Percentiles rank a stretch among this genome's conserved stretches.
Evolutionary conservation across 139 green algal genomes (phyloP).

Genomic region (Chlorella sp.): DNA sequence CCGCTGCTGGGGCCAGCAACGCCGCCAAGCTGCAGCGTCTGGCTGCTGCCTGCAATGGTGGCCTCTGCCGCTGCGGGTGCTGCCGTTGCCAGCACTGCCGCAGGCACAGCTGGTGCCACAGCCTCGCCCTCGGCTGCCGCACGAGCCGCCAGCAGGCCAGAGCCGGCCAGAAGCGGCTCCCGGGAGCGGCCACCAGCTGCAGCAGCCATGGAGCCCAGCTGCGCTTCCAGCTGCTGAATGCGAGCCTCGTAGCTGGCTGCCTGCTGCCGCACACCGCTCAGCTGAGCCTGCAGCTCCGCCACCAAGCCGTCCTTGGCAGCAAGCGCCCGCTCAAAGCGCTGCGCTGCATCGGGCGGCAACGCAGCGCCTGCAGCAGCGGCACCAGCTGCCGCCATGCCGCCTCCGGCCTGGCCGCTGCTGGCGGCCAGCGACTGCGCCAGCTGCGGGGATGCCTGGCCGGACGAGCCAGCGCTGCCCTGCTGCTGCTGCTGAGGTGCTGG

Average conservation of each 20-base stretch:
- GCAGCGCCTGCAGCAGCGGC: background rate
- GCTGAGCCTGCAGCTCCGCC: slow-evolving; percentile 37
- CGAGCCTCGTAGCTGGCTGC: slow-evolving; percentile 43
- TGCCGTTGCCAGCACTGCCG: background rate
- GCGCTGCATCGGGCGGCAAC: background rate
- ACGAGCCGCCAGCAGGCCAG: background rate
- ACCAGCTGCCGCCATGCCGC: background rate
- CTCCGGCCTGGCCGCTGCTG: background rate
- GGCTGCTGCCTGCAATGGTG: background rate
- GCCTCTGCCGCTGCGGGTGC: background rate
- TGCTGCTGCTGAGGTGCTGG: background rate
- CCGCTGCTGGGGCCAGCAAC: background rate
- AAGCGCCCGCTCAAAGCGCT: slow-evolving; percentile 60
- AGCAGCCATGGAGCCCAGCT: slow-evolving; percentile 21
- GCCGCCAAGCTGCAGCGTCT: background rate
- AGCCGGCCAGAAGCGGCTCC: background rate
- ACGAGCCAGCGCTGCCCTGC: background rate
- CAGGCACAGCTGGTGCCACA: background rate
- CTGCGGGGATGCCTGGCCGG: background rate
- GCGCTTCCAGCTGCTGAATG: slow-evolving; percentile 44
- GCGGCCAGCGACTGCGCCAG: background rate
- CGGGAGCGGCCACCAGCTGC: background rate
- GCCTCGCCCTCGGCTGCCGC: background rate
- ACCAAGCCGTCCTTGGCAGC: slow-evolving; percentile 65
- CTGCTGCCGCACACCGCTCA: slow-evolving; percentile 10